A percentile compares a stretch with the other conserved stretches of the same genome.
Conservation (phyloP, 768 basidiomycete genomes). For the Trametes gibbosa region DNA sequence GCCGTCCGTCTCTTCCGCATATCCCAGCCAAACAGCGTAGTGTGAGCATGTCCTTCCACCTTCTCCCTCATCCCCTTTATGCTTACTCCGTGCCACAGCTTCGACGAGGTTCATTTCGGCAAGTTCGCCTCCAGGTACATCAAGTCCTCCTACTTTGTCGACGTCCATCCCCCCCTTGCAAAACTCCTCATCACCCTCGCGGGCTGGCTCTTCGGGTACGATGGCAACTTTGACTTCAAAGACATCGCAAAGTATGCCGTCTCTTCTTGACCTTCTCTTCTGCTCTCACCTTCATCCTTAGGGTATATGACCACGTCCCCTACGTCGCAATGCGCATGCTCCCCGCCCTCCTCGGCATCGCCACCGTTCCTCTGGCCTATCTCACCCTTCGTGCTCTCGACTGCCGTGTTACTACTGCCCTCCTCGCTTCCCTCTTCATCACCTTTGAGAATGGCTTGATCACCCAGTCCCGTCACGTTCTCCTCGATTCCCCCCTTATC, state of each 20-base stretch:
- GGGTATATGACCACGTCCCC: constrained; percentile 82
- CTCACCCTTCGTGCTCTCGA: constrained; percentile 92
- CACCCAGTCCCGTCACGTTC: constrained; percentile 95
- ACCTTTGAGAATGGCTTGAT: constrained; percentile 96
- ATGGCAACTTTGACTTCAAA: constrained; percentile 95
- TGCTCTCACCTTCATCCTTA: constrained; percentile 34
- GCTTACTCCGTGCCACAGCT: constrained; percentile 45
- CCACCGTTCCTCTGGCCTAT: constrained; percentile 87
- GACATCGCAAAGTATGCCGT: constrained; percentile 87
- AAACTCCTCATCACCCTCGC: constrained; percentile 94
- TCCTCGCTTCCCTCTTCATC: constrained; percentile 87
- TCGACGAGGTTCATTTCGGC: constrained; percentile 98
- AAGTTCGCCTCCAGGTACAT: constrained; percentile 95
- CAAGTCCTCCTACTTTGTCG: constrained; percentile 87
- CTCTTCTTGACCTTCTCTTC: background rate
- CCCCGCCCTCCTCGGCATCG: constrained; percentile 87
- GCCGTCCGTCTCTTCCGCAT: constrained; percentile 86
- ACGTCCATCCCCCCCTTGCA: constrained; percentile 96
- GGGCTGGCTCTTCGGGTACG: constrained; percentile 81
- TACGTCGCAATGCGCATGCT: constrained; percentile 97
- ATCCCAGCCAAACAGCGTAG: constrained; percentile 85
- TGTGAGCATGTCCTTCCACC: constrained; percentile 52
- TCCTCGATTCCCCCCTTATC: constrained; percentile 96
- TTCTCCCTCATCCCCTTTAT: background rate
- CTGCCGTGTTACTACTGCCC: constrained; percentile 87